A percentile compares a stretch with the other conserved stretches of the same genome.
phyloP scores from a whole-genome alignment of 768 basidiomycete species.

The Amyloporia xantha region DNA sequence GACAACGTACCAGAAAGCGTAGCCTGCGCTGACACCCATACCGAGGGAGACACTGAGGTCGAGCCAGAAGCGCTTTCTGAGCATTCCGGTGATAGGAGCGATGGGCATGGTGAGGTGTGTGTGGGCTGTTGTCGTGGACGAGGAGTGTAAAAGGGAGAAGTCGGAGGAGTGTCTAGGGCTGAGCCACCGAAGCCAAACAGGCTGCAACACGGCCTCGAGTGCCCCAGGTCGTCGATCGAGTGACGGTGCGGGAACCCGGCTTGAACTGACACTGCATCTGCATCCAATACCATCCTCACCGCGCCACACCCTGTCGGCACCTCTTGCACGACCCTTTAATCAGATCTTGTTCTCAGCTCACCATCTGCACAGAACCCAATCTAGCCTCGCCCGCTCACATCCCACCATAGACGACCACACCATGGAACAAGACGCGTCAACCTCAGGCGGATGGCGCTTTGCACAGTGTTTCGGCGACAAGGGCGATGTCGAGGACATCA shows the following conservation, averaged over 20 bases:
- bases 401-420: neutral
- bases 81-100: constrained; percentile 88
- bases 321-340: neutral
- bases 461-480: constrained; percentile 99
- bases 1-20: constrained; percentile 73
- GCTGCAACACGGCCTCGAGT: constrained; percentile 10
- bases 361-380: too few species aligned
- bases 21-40: constrained; percentile 68
- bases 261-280: constrained; percentile 3
- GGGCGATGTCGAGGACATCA: constrained; percentile 98
- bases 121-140: constrained; percentile 16
- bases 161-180: constrained; percentile 7
- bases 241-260: constrained; percentile 5
- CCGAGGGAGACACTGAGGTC: constrained; percentile 73
- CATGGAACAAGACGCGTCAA: constrained; percentile 81
- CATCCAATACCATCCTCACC: constrained; percentile 1
- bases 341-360: neutral
- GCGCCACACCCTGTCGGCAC: constrained; percentile 7
- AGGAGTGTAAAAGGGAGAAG: constrained; percentile 18
- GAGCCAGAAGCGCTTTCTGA: constrained; percentile 89
- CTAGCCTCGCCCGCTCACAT: neutral
- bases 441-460: constrained; percentile 93
- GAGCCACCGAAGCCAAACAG: constrained; percentile 21
- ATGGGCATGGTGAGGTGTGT: constrained; percentile 55
- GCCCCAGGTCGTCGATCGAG: constrained; percentile 9